Evolutionary conservation across 768 basidiomycete genomes (phyloP), one percentile per base, ranked within the genome.

Genomic region (Lactarius akahatsu): DNA sequence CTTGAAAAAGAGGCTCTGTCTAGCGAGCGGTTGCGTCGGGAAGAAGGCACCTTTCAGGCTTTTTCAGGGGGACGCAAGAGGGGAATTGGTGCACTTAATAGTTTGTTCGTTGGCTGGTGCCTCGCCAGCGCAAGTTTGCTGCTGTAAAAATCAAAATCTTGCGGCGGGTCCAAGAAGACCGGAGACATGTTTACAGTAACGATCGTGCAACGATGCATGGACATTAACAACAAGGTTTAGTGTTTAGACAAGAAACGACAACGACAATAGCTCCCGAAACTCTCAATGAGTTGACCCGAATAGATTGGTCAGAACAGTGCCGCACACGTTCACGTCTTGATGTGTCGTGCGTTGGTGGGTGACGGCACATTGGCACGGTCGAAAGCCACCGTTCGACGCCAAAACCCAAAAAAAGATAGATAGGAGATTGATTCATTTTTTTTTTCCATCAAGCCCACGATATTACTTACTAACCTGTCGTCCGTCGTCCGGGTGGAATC

Each of bases 221-320:
- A 57, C 18, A 36, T 57, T 34, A 34, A 9, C 18, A 16, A 59
- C 62, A 67, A 67, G 34, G 66, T 67, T 67, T 67, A 67, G 58
- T 59, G 66, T 67, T 50, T 63, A 34, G 54, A 59, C 57, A 41
- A 28, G 7, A 32, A 40, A 26, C n/a, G 23, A 16, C 3, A 36
- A 18, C 30, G 6, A 26, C 30, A 34, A 57, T 30, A 23, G 28
- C n/a, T 18, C 18, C 34, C 56, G 56, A 34, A 16, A 18, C 8
- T 26, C 56, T 34, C 56, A 57, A 32, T 8, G 34, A 30, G 18
- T 40, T 5, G 9, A 18, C 32, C 18, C 15, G 18, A n/a, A 57
- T 18, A 23, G 18, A 2, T 57, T 26, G 50, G 26, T 52, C 26
- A 3, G 5, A 26, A 11, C 26, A 13, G 26, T 7, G 26, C 16